Evolutionary conservation across 2,329 filamentous ascomycete genomes (phyloP).

Genomic region (Claviceps quebecensis): DNA sequence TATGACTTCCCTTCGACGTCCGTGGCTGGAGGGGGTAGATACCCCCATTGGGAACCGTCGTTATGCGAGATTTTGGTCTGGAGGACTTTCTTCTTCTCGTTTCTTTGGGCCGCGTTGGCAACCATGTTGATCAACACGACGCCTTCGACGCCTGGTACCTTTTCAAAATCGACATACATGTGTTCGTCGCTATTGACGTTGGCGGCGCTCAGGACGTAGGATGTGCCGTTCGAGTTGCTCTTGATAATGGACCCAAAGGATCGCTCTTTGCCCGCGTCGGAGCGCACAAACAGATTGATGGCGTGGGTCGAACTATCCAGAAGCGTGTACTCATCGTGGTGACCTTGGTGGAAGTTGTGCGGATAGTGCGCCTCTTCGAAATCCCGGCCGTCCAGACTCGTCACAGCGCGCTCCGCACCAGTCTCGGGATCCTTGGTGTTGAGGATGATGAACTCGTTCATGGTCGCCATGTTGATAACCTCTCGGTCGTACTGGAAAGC

Average conservation of each 20-base stretch:
- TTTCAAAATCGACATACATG: constrained; percentile 90
- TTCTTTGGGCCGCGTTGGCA: constrained; percentile 55
- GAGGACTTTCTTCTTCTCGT: constrained; percentile 70
- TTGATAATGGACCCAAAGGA: constrained; percentile 84
- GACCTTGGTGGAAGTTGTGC: constrained; percentile 62
- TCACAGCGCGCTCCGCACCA: constrained; percentile 58
- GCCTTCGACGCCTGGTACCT: constrained; percentile 82
- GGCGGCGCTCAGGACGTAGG: constrained; percentile 71
- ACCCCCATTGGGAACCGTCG: constrained; percentile 78
- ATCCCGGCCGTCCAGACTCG: constrained; percentile 69
- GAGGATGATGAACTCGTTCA: constrained; percentile 92
- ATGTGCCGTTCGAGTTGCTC: constrained; percentile 96
- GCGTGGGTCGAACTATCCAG: constrained; percentile 91
- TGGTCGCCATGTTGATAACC: constrained; percentile 77
- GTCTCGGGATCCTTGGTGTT: constrained; percentile 58
- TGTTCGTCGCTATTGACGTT: constrained; percentile 65
- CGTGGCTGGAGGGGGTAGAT: constrained; percentile 55
- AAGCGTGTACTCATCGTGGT: constrained; percentile 78
- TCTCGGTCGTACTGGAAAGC: constrained; percentile 32
- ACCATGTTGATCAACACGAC: constrained; percentile 81
- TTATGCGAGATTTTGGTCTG: constrained; percentile 93
- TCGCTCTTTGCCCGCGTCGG: constrained; percentile 47
- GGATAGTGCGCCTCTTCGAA: constrained; percentile 84
- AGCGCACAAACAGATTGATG: constrained; percentile 84
- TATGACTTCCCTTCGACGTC: constrained; percentile 60